Evolutionary conservation across 2,329 filamentous ascomycete genomes (phyloP).

Genomic region (Neoscytalidium dimidiatum): DNA sequence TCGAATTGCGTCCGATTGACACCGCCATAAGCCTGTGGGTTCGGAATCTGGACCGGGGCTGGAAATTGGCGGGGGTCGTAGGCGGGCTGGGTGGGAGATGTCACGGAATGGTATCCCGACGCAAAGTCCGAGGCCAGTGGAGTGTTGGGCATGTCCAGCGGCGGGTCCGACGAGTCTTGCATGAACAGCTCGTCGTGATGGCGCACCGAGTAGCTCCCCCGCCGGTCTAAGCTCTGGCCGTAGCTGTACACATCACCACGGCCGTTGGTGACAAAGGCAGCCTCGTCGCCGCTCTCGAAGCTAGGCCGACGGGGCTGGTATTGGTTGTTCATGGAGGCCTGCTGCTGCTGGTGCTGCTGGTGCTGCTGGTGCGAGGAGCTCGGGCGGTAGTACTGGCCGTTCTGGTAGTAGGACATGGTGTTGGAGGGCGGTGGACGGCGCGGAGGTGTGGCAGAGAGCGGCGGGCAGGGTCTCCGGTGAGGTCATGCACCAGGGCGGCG

Average conservation of each 20-base stretch:
- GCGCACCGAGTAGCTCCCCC: constrained; percentile 38
- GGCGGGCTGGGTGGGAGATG: constrained; percentile 35
- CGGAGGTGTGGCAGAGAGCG: background rate
- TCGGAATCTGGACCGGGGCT: constrained; percentile 47
- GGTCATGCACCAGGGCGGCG: constrained; percentile 5
- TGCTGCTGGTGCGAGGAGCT: constrained; percentile 44
- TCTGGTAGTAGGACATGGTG: constrained; percentile 59
- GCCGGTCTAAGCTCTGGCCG: constrained; percentile 29
- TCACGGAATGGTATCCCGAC: constrained; percentile 54
- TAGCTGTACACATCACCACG: constrained; percentile 35
- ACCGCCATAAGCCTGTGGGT: constrained; percentile 64
- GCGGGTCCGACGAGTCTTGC: constrained; percentile 33
- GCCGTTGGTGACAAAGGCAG: constrained; percentile 49
- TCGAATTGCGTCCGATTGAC: constrained; percentile 37
- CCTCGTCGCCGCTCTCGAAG: constrained; percentile 77
- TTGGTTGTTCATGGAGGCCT: constrained; percentile 35
- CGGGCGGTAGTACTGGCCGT: constrained; percentile 53
- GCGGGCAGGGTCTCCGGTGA: constrained; percentile 9
- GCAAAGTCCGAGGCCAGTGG: constrained; percentile 47
- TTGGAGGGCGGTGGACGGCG: background rate
- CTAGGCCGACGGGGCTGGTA: constrained; percentile 62
- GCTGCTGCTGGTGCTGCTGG: no score
- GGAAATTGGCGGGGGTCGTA: constrained; percentile 68
- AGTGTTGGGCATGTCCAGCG: constrained; percentile 24
- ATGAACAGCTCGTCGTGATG: constrained; percentile 66